These are phyloP conservation scores for Alternaria consortialis DNA, from an alignment of 2,329 filamentous ascomycete species.

Conservation along the genomic window DNA sequence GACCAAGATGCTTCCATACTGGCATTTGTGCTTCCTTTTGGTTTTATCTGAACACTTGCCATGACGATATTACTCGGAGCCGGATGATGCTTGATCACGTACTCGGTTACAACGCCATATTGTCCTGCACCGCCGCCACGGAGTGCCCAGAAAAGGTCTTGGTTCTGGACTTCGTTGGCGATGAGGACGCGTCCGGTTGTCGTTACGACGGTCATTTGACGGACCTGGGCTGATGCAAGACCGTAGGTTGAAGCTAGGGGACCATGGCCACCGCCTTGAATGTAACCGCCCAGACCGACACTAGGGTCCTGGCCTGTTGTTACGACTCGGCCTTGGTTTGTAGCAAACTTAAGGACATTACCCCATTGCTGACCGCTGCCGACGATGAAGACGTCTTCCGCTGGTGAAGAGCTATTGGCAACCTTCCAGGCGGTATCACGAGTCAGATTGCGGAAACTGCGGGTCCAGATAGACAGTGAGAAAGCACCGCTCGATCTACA, in stretches of 20 bases:
- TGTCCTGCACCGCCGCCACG: constrained; percentile 23
- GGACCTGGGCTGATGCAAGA: constrained; percentile 24
- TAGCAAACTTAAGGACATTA: background rate
- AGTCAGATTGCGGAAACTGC: background rate
- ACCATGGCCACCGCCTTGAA: constrained; percentile 61
- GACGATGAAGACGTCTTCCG: background rate
- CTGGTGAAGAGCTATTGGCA: background rate
- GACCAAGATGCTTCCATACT: background rate
- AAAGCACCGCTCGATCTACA: background rate
- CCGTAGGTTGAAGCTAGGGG: constrained; percentile 57
- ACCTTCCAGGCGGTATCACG: background rate
- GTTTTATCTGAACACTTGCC: constrained; percentile 12
- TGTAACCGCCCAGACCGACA: constrained; percentile 56
- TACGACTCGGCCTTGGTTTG: background rate
- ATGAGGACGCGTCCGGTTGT: constrained; percentile 18
- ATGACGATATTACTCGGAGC: constrained; percentile 12
- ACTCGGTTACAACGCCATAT: constrained; percentile 20
- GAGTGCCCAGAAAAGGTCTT: constrained; percentile 30
- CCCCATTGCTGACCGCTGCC: background rate
- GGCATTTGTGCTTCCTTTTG: background rate
- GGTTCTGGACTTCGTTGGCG: constrained; percentile 18
- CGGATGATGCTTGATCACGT: constrained; percentile 21
- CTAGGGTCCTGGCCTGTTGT: constrained; percentile 34
- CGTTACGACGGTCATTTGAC: constrained; percentile 22
- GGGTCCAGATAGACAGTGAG: background rate